phyloP scores from a whole-genome alignment of 345 rosid genomes.

The Melaleuca quinquenervia region DNA sequence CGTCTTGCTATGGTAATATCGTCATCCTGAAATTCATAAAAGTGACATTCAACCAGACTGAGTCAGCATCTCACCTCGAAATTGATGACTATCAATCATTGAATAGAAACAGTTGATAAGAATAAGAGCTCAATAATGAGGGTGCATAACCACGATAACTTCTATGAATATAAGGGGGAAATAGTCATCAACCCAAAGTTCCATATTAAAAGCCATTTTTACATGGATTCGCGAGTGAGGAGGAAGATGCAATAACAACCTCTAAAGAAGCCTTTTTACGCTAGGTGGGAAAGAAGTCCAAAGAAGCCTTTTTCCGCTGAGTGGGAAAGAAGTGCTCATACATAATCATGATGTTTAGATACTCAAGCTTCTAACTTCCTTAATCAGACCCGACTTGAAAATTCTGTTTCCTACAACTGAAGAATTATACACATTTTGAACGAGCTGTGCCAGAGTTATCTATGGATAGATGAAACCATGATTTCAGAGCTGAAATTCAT shows the following conservation, averaged over 20 bases:
- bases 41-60: not conserved
- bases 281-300: not conserved
- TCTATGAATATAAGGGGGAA: not conserved
- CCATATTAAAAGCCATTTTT: not conserved
- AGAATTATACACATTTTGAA: not conserved
- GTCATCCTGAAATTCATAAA: slow-evolving; percentile 46
- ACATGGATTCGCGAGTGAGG: not conserved
- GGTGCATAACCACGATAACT: not conserved
- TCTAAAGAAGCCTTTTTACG: not conserved
- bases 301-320: not conserved
- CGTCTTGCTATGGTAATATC: slow-evolving; percentile 29
- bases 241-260: not conserved
- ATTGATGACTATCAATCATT: not conserved
- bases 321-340: not conserved
- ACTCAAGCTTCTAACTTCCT: not conserved
- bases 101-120: not conserved
- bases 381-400: not conserved
- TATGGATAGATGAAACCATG: not conserved
- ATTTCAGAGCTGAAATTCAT: not conserved
- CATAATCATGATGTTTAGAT: not conserved
- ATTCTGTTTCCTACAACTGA: not conserved
- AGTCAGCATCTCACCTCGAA: not conserved
- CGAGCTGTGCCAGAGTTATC: not conserved
- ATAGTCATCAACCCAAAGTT: not conserved
- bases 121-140: not conserved